Conservation (phyloP, 2,329 filamentous ascomycete genomes). For the Colletotrichum horii region DNA sequence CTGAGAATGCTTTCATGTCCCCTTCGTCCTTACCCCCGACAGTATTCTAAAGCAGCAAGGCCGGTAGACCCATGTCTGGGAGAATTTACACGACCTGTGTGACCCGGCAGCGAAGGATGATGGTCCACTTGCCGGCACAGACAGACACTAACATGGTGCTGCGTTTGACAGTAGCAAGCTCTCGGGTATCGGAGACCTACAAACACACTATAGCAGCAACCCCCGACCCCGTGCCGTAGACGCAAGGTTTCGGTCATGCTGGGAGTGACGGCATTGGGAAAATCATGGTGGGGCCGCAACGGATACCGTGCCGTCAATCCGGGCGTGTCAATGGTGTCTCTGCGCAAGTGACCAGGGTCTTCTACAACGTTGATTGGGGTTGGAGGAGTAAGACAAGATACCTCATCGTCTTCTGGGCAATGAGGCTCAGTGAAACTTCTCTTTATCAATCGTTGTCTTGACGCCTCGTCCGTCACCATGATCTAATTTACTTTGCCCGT, state of each 20-base stretch:
- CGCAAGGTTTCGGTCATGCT: background rate
- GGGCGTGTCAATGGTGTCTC: background rate
- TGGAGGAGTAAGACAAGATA: background rate
- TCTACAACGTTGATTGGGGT: background rate
- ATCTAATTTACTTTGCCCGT: constrained; percentile 22
- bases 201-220: background rate
- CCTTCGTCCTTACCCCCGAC: background rate
- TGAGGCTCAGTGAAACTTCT: background rate
- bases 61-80: background rate
- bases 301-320: background rate
- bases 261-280: background rate
- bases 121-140: background rate
- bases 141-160: background rate
- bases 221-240: background rate
- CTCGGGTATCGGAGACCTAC: background rate
- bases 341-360: background rate
- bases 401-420: background rate
- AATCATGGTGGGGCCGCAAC: background rate
- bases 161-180: background rate
- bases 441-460: constrained; percentile 1
- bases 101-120: background rate
- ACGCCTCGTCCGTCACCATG: constrained; percentile 34
- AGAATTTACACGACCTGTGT: background rate
- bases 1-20: background rate
- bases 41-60: background rate